These are phyloP conservation scores for Cladosporium sp. DNA, from an alignment of 2,329 filamentous ascomycete genomes.

Conservation along the genomic window DNA sequence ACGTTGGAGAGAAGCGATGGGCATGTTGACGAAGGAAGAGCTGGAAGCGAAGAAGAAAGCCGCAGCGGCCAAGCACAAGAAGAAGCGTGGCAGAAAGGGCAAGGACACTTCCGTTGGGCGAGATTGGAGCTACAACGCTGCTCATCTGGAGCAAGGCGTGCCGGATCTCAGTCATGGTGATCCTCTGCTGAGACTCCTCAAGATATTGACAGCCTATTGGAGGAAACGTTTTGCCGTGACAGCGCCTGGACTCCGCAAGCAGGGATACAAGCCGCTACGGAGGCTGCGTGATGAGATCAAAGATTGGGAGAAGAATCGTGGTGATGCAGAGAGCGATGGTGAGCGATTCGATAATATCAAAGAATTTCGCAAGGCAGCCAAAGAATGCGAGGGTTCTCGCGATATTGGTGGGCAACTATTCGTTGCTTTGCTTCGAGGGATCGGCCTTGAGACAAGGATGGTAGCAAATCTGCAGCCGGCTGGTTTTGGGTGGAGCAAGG, in stretches of 20 bases:
- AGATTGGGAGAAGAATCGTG: slow-evolving; percentile 57
- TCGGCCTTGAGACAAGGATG: slow-evolving; percentile 77
- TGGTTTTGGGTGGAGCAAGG: slow-evolving; percentile 85
- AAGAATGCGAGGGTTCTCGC: slow-evolving; percentile 68
- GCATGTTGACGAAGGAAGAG: slow-evolving; percentile 40
- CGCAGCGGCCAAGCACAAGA: slow-evolving; percentile 26
- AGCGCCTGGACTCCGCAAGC: slow-evolving; percentile 76
- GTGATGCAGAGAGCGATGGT: slow-evolving; percentile 62
- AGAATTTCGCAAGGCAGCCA: slow-evolving; percentile 64
- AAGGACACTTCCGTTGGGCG: slow-evolving; percentile 43
- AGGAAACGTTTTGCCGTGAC: slow-evolving; percentile 73
- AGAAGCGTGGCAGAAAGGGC: slow-evolving; percentile 34
- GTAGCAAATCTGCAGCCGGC: slow-evolving; percentile 78
- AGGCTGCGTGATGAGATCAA: slow-evolving; percentile 67
- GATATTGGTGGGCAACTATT: slow-evolving; percentile 88
- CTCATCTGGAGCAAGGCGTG: slow-evolving; percentile 61
- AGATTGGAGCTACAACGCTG: slow-evolving; percentile 68
- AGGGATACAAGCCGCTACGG: slow-evolving; percentile 76
- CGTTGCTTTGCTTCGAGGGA: slow-evolving; percentile 70
- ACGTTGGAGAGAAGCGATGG: slow-evolving; percentile 64
- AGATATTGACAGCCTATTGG: slow-evolving; percentile 78
- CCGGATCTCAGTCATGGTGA: slow-evolving; percentile 78
- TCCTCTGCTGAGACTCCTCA: slow-evolving; percentile 70
- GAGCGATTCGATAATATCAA: slow-evolving; percentile 64
- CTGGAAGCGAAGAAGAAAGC: slow-evolving; percentile 37